A percentile compares a stretch with the other conserved stretches of the same genome.
These are phyloP conservation scores for Fusarium sp. DNA, from an alignment of 2,329 filamentous ascomycete species.

Conservation along the genomic window DNA sequence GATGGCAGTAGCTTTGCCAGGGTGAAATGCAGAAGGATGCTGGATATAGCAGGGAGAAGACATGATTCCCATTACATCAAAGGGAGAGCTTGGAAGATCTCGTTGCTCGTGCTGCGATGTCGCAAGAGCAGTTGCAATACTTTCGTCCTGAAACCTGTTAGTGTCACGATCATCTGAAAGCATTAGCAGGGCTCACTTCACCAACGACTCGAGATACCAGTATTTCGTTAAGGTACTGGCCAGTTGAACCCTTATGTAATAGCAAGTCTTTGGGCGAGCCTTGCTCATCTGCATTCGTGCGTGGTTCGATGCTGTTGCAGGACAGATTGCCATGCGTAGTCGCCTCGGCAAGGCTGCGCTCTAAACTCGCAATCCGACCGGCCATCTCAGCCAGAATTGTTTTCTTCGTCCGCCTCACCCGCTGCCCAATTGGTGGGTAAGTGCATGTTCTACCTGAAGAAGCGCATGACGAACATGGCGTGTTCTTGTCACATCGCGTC, in stretches of 20 bases:
- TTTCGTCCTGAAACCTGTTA: not conserved
- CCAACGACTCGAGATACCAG: not conserved
- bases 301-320: accelerated
- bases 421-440: not conserved
- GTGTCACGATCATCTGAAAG: accelerated
- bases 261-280: not conserved
- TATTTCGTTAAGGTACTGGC: not conserved
- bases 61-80: not conserved
- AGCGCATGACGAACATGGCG: not conserved
- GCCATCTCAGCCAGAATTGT: constrained; percentile 1
- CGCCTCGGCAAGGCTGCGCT: not conserved
- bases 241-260: accelerated
- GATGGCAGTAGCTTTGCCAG: not conserved
- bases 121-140: accelerated
- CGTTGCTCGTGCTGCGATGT: not conserved
- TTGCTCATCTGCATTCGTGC: accelerated
- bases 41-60: not conserved
- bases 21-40: not conserved
- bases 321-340: not conserved
- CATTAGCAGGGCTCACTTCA: not conserved
- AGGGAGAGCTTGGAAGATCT: not conserved
- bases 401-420: not conserved
- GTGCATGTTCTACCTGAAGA: not conserved
- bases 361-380: not conserved
- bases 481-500: not conserved